Evolutionary conservation across 345 rosid genomes (phyloP), one percentile per base, ranked within the genome.

Genomic region (Linum trigynum): DNA sequence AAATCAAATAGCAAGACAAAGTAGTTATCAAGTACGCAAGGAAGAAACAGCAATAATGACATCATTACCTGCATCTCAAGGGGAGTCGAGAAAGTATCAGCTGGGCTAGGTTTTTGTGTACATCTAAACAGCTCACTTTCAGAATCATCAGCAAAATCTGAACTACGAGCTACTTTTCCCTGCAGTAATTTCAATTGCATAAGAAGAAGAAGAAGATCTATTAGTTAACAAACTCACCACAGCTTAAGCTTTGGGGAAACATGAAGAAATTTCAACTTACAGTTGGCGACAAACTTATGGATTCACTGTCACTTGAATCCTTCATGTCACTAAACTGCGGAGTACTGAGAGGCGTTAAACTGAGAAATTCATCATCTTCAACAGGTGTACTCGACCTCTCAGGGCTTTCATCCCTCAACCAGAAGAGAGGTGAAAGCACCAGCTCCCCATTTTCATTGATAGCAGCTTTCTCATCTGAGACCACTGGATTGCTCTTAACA

Each of bases 81-180:
- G 50, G 92, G 88, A 73, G 86, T 88, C 51, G 91, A 71, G 67
- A 82, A 76, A 75, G 86, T 81, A 73, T 88, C 95, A 8, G 90
- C 92, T 39, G 95, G 88, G 78, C 79, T 83, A 62, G 96, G 72
- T 57, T 85, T 79, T 63, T 88, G 97, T n/a, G 96, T 85, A 88
- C 92, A 90, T 63, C 88, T 95, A 80, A 88, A 86, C 86, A 85
- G 81, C 70, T 88, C 96, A 55, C 87, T 80, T 56, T 88, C 96
- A 59, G 76, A 78, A 55, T 77, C 67, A 63, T 83, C 77, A n/a
- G 51, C 66, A 32, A 57, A 75, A 57, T 70, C 67, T 12, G 76
- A 66, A 63, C 77, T 78, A 42, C 70, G 70, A 59, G 61, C 32
- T 23, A 23, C 75, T 74, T 79, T 80, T 39, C 35, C 85, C 97